Evolutionary conservation across 1,139 yeast species (phyloP).

Genomic region (Diutina mesorugosa): DNA sequence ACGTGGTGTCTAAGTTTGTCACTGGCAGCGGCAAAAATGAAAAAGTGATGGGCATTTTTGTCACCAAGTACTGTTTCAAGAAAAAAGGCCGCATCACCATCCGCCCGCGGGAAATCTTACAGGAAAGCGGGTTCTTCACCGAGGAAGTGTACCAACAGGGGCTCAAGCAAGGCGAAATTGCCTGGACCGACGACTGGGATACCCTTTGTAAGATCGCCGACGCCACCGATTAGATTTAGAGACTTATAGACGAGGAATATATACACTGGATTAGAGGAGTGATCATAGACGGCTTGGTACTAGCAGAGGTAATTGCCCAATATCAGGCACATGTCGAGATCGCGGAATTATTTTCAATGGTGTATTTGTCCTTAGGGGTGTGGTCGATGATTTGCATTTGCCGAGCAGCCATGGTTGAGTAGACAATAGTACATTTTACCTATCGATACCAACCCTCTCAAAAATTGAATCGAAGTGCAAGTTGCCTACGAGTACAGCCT

Average conservation of each 20-base stretch:
- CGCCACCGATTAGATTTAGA: neutral
- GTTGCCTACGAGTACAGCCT: too few relatives aligned
- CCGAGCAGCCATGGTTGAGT: too few relatives aligned
- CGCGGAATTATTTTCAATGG: too few relatives aligned
- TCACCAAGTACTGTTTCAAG: slow-evolving; percentile 69
- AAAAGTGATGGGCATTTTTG: slow-evolving; percentile 32
- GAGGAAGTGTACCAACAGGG: slow-evolving; percentile 24
- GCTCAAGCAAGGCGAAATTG: neutral
- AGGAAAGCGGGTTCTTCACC: slow-evolving; percentile 41
- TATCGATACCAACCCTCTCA: too few relatives aligned
- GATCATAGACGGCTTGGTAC: too few relatives aligned
- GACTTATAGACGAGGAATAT: neutral
- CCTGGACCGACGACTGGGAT: slow-evolving; percentile 2
- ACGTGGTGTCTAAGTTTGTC: slow-evolving; percentile 51
- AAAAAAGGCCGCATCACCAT: slow-evolving; percentile 64
- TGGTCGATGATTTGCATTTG: too few relatives aligned
- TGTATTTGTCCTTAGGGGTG: too few relatives aligned
- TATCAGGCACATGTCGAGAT: too few relatives aligned
- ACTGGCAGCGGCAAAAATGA: slow-evolving; percentile 17
- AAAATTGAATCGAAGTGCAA: too few relatives aligned
- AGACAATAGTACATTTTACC: too few relatives aligned
- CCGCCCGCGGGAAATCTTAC: slow-evolving; percentile 45
- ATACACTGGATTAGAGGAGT: too few relatives aligned
- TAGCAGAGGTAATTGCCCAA: too few relatives aligned
- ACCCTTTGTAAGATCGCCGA: neutral